phyloP scores from a whole-genome alignment of 257 asterid species.

The Cordia subcordata region DNA sequence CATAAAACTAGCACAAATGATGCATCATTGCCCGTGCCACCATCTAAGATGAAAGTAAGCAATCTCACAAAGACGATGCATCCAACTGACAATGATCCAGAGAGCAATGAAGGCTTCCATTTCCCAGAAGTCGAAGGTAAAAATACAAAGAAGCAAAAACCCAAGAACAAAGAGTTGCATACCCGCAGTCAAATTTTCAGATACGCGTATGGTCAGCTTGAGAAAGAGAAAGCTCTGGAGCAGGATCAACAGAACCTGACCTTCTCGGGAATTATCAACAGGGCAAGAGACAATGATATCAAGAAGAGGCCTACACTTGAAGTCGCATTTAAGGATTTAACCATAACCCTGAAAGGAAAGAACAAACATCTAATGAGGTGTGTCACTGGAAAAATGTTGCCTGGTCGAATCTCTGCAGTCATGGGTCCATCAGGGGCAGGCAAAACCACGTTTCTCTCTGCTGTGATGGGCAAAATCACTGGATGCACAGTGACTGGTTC shows the following conservation, averaged over 20 bases:
- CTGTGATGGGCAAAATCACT: conserved; percentile 69
- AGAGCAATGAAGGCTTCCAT: conserved; percentile 51
- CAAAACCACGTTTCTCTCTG: conserved; percentile 90
- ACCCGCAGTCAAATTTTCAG: conserved; percentile 88
- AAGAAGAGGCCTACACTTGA: conserved; percentile 73
- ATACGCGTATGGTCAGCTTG: conserved; percentile 91
- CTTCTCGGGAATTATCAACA: conserved; percentile 80
- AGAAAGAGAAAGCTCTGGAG: conserved; percentile 95
- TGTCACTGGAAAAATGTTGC: conserved; percentile 69
- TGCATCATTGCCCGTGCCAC: conserved; percentile 30
- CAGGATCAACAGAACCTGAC: conserved; percentile 67
- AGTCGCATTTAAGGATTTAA: conserved; percentile 80
- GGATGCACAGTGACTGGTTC: conserved; percentile 71
- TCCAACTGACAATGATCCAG: conserved; percentile 54
- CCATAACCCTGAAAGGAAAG: conserved; percentile 70
- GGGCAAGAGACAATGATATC: conserved; percentile 75
- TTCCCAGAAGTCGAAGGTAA: conserved; percentile 63
- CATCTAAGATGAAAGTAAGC: conserved; percentile 40
- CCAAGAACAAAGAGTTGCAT: conserved; percentile 56
- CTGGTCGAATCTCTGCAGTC: conserved; percentile 89
- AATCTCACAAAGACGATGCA: conserved; percentile 66
- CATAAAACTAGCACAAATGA: too few relatives aligned
- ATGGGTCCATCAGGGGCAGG: conserved; percentile 99
- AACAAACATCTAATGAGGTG: conserved; percentile 81
- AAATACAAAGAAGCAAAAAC: conserved; percentile 62